These are phyloP conservation scores for Sicyos baderoa DNA, from an alignment of 306 rosid species.

Conservation along the genomic window DNA sequence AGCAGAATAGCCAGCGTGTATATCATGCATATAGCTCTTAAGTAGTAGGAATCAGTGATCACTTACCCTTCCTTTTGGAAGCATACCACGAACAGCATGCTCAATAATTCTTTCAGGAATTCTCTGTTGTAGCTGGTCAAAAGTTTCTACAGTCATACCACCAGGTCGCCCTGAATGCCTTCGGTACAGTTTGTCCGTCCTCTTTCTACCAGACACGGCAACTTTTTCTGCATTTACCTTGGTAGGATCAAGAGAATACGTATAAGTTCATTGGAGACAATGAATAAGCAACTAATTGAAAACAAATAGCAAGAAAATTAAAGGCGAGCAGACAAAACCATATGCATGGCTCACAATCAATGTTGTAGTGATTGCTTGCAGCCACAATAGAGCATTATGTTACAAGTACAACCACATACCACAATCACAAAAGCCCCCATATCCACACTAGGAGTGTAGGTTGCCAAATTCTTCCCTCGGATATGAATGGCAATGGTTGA, in stretches of 20 bases:
- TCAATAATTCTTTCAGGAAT: constrained; percentile 92
- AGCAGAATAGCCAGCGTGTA: not conserved
- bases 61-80: constrained; percentile 98
- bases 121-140: constrained; percentile 83
- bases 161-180: constrained; percentile 99
- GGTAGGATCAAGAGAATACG: constrained; percentile 17
- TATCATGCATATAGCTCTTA: not conserved
- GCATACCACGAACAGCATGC: constrained; percentile 99
- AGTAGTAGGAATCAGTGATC: constrained; percentile 2
- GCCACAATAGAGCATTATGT: not conserved
- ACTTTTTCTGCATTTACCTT: constrained; percentile 93
- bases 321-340: not conserved
- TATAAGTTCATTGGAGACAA: not conserved
- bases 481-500: constrained; percentile 78
- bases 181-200: constrained; percentile 81
- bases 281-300: not conserved
- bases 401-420: constrained; percentile 42
- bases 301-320: not conserved
- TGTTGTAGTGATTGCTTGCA: not conserved
- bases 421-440: constrained; percentile 97
- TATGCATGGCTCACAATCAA: not conserved
- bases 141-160: constrained; percentile 92
- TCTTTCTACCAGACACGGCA: constrained; percentile 86
- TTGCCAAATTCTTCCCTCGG: constrained; percentile 69
- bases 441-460: constrained; percentile 91